A percentile compares a stretch with the other conserved stretches of the same genome.
These are phyloP conservation scores for Colletotrichum spaethianum DNA, from an alignment of 2,329 filamentous ascomycete species.

Conservation along the genomic window DNA sequence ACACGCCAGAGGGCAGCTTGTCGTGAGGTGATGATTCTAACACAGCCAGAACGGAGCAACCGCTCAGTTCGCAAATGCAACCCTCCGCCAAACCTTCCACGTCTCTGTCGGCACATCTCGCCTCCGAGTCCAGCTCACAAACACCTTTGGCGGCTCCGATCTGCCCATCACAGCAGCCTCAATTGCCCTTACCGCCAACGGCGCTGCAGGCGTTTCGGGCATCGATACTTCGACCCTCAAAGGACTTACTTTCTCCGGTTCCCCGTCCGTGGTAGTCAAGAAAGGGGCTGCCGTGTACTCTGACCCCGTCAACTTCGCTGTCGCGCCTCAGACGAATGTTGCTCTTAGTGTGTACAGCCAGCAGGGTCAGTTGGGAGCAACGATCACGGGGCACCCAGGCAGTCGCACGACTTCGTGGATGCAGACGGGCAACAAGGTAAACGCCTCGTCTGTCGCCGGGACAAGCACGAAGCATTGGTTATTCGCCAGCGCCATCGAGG, in stretches of 20 bases:
- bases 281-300: slow-evolving; percentile 71
- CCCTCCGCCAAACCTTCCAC: slow-evolving; percentile 76
- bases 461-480: slow-evolving; percentile 63
- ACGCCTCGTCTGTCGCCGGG: slow-evolving; percentile 61
- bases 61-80: slow-evolving; percentile 70
- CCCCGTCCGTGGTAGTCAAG: slow-evolving; percentile 65
- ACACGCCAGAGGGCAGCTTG: too few species aligned
- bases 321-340: slow-evolving; percentile 66
- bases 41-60: slow-evolving; percentile 50
- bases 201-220: slow-evolving; percentile 65
- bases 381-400: slow-evolving; percentile 76
- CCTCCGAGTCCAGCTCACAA: slow-evolving; percentile 75
- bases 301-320: slow-evolving; percentile 70
- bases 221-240: slow-evolving; percentile 68
- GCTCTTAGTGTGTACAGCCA: slow-evolving; percentile 72
- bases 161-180: slow-evolving; percentile 73
- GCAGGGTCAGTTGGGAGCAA: slow-evolving; percentile 67
- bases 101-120: slow-evolving; percentile 69
- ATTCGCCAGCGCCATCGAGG: slow-evolving; percentile 73
- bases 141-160: slow-evolving; percentile 73
- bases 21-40: background rate
- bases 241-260: slow-evolving; percentile 71
- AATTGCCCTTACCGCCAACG: slow-evolving; percentile 68
- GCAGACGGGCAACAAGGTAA: slow-evolving; percentile 69
- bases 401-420: slow-evolving; percentile 75